Base-by-base conservation (phyloP, 2,329 filamentous ascomycete genomes). In the Tolypocladium nubicola region DNA sequence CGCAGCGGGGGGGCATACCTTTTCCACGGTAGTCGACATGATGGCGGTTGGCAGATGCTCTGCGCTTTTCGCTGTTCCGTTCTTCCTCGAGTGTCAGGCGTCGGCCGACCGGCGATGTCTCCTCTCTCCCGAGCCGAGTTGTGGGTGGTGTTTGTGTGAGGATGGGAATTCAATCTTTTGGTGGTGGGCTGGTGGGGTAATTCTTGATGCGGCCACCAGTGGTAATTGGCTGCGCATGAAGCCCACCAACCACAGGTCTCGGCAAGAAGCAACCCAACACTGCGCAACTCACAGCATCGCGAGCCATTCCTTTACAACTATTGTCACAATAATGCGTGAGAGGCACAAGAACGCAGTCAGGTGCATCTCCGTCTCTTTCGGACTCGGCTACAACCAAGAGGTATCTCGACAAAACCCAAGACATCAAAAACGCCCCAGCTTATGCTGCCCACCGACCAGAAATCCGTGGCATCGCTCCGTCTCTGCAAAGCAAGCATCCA, bases 1-100 rank as follows among this genome's bases (percentile, higher is more conserved):
- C 26, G 16, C 16, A 50, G 50, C 56, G 58, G 56, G 54, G 26
- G 30, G 50, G 68, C 81, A 65, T 71, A 89, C 90, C 88, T 97
- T 97, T 68, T 97, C 93, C 72, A 97, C 91, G 47, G 93, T 97
- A 60, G 93, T 97, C 81, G 93, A 82, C 94, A 97, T 97, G 68
- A 74, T 88, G 79, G 71, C 64, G 64, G 60, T 55, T 61, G 45
- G 57, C n/a, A 43, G 52, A 35, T 41, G 50, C 53, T n/a, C 54
- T 38, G 33, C 54, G 43, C 40, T 21, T 4, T 19, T 14, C 13
- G 21, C 56, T 39, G 52, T 49, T 56, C 23, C 23, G 19, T 52
- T 38, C 26, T 53, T 14, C 35, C n/a, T 30, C 26, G 5, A 19
- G 54, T 23, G 38, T 54, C 30, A 35, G 47, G n/a, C 47, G 47